Evolutionary conservation across 495 filamentous ascomycete genomes (phyloP), one percentile per base, ranked within the genome.

Genomic region (Penicillium malachiteum): DNA sequence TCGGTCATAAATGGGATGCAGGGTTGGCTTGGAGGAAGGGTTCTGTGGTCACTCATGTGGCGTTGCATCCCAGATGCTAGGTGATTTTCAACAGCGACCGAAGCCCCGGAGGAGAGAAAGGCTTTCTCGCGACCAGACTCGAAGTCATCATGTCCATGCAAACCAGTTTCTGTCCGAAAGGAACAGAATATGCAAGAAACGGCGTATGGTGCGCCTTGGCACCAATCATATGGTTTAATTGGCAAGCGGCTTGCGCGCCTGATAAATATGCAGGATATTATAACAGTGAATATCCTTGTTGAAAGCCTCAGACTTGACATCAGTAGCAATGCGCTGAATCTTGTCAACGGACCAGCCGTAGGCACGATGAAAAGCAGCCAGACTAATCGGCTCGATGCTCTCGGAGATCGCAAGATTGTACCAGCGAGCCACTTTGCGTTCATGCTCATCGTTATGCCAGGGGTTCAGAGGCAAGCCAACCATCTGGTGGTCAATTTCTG

Each of bases 361-460:
- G 11, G 86, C 80, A 54, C 90, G 79, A 35, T 78, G 87, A 62
- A 97, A 80, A 5, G 92, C 87, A 1, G 82, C 91, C 59, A 96
- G 63, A 54, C 84, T 87, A 40, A 95, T 71, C 7, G 85, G 84
- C 54, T 92, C 83, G 41, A 96, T 75, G 13, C 88, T 89, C 58
- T 87, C 80, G 3, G 78, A 84, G 44, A 95, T 69, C 11, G 83
- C 88, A 16, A 95, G 74, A 62, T 91, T 90, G 68, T 94, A 96
- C 92, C 92, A 96, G 21, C 84, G 79, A 30, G 89, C 90, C 18
- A 91, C 80, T 46, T 88, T 84, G 54, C 82, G 88, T 56, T 83
- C 76, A 54, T 87, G 81, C 12, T 80, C 74, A 57, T 93, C 86
- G 12, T 74, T 63, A 33, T 88, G 84, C 92, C 92, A 96, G 2